These are phyloP conservation scores for Fusarium vanettenii DNA, from an alignment of 2,329 filamentous ascomycete genomes.

Conservation along the genomic window DNA sequence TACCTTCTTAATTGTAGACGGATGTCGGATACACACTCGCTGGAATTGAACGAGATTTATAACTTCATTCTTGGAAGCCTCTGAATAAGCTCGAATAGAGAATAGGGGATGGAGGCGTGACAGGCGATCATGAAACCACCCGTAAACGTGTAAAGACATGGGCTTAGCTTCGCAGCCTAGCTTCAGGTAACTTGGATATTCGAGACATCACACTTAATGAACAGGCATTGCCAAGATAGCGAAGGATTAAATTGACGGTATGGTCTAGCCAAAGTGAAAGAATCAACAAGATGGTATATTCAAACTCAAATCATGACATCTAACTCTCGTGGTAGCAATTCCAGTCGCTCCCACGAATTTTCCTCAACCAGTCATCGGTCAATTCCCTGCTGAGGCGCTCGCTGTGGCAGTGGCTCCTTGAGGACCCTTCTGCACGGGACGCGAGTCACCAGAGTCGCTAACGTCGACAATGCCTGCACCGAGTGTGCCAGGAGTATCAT, in stretches of 20 bases:
- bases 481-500: conserved; percentile 25
- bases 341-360: not conserved
- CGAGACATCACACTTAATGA: too few relatives aligned
- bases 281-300: conserved; percentile 25
- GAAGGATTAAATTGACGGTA: not conserved
- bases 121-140: not conserved
- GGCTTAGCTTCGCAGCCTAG: not conserved
- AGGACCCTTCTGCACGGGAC: conserved; percentile 14
- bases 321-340: not conserved
- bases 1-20: conserved; percentile 43
- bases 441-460: conserved; percentile 21
- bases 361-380: not conserved
- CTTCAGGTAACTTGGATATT: not conserved
- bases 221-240: not conserved
- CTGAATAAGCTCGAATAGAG: not conserved
- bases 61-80: not conserved
- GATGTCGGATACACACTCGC: conserved; percentile 37
- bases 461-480: conserved; percentile 33
- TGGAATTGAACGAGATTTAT: conserved; percentile 33
- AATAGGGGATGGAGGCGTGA: not conserved
- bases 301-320: not conserved
- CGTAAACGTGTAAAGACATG: not conserved
- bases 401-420: conserved; percentile 23
- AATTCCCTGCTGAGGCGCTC: not conserved
- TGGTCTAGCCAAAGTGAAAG: not conserved